Evolutionary conservation across 768 basidiomycete species (phyloP), one percentile per base, ranked within the genome.

Genomic region (Thelephora ganbajun): DNA sequence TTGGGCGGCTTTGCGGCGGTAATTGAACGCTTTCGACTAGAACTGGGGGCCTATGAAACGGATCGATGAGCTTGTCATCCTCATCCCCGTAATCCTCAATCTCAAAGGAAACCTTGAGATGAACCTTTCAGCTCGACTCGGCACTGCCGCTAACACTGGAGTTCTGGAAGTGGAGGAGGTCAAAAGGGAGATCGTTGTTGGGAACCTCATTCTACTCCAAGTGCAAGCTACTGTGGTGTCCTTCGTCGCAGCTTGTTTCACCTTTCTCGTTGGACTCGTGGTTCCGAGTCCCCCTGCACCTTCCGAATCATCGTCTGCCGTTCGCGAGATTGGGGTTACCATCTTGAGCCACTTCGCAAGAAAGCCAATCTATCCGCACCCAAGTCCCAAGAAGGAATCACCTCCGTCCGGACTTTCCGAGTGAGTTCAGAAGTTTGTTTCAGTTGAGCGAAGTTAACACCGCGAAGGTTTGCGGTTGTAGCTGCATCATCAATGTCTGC

Each of bases 21-120:
- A 12, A 12, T 26, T 49, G 44, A 7, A 48, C 47, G 2, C 23
- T 48, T 1, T 30, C 34, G 5, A 33, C 16, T 50, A 93, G 88
- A 78, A 70, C 48, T 98, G 92, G 92, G 72, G 69, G 52, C 91
- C 93, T 30, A 92, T 99, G 77, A 71, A 71, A 43, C 74, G 84
- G 36, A 79, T 97, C 43, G 84, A 97, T 69, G 92, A 98, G 61
- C 80, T 98, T 48, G 91, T 98, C 55, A 90, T 98, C 72, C 88
- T 98, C 46, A 81, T 97, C 3, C 93, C 94, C 11, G 91, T 93
- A 51, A 69, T 98, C 16, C 74, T 90, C 53, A 98, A 98, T 56
- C 76, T 99, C 48, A 97, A 96, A 57, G 96, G 94, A n/a, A 90
- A 99, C 58, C 75, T 98, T 34, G 96, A 98, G 64, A 98, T 98